These are phyloP conservation scores for Coemansia sp. DNA, from an alignment of 192 early-diverging fungal species.

Conservation along the genomic window DNA sequence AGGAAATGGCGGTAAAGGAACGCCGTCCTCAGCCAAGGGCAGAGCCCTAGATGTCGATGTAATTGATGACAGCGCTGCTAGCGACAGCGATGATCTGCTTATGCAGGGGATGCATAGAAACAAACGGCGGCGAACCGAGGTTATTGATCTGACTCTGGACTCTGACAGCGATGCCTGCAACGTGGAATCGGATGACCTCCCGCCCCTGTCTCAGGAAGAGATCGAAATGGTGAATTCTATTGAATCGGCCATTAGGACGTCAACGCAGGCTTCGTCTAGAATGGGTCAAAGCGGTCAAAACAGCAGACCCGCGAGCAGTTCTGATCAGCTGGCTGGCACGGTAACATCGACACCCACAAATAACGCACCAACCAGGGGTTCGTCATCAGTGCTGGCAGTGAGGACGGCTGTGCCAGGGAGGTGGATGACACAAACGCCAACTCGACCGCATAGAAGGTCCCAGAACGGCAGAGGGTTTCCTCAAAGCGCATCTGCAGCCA, in stretches of 20 bases:
- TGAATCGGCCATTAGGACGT: conserved; percentile 1
- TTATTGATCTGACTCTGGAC: conserved; percentile 68
- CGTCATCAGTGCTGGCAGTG: not conserved
- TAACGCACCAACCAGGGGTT: not conserved
- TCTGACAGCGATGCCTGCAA: conserved; percentile 22
- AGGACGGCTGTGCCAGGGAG: not conserved
- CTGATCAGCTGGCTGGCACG: not conserved
- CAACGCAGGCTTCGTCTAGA: not conserved
- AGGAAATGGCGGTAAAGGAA: conserved; percentile 29
- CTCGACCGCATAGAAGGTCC: not conserved
- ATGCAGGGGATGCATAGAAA: not conserved
- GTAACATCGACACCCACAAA: not conserved
- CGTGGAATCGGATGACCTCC: conserved; percentile 8
- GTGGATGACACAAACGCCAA: not conserved
- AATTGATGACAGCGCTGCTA: conserved; percentile 28
- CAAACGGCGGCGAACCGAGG: conserved; percentile 56
- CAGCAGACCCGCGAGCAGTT: not conserved
- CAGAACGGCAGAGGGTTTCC: not conserved
- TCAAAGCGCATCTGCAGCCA: not conserved
- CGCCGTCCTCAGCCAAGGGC: not conserved
- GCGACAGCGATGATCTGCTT: conserved; percentile 15
- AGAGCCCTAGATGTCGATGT: conserved; percentile 13
- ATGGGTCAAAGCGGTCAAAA: not conserved
- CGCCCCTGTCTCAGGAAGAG: conserved; percentile 43
- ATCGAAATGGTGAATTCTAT: conserved; percentile 27